These are phyloP conservation scores for Pseudogymnoascus sp. DNA, from an alignment of 2,329 filamentous ascomycete genomes.

Conservation along the genomic window DNA sequence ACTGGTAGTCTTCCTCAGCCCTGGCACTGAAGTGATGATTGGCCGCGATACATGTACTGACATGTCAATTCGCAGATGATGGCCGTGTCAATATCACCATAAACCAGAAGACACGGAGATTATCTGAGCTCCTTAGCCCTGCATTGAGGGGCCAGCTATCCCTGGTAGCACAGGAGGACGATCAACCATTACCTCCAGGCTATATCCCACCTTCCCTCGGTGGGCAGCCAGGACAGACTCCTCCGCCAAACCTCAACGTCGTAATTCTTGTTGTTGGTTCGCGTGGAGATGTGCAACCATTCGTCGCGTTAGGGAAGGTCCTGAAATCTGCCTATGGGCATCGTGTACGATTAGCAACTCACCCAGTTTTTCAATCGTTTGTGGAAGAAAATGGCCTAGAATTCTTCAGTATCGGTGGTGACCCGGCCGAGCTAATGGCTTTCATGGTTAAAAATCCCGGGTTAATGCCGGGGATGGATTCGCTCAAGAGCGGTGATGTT, in stretches of 20 bases:
- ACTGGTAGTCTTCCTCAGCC: constrained; percentile 36
- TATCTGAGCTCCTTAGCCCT: constrained; percentile 62
- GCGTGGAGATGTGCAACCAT: constrained; percentile 70
- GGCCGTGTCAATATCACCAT: constrained; percentile 77
- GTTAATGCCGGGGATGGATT: constrained; percentile 75
- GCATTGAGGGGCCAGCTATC: constrained; percentile 51
- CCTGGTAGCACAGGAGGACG: constrained; percentile 38
- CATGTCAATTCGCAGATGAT: constrained; percentile 46
- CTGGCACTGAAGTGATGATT: constrained; percentile 9
- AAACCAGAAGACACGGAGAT: constrained; percentile 58
- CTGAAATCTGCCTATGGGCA: constrained; percentile 61
- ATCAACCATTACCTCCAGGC: constrained; percentile 50
- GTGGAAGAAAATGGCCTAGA: constrained; percentile 66
- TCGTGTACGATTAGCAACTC: constrained; percentile 67
- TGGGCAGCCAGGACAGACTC: constrained; percentile 53
- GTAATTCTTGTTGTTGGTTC: constrained; percentile 72
- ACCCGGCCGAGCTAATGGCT: constrained; percentile 72
- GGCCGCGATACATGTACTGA: not conserved
- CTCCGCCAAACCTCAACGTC: constrained; percentile 57
- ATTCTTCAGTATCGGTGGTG: constrained; percentile 71
- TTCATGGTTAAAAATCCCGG: constrained; percentile 87
- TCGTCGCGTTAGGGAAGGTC: constrained; percentile 61
- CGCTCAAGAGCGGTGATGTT: constrained; percentile 70
- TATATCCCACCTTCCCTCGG: constrained; percentile 70
- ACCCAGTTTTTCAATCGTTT: constrained; percentile 60